Conservation (phyloP, 1,139 yeast species). For the Nakaseomyces uthaithaninus region DNA sequence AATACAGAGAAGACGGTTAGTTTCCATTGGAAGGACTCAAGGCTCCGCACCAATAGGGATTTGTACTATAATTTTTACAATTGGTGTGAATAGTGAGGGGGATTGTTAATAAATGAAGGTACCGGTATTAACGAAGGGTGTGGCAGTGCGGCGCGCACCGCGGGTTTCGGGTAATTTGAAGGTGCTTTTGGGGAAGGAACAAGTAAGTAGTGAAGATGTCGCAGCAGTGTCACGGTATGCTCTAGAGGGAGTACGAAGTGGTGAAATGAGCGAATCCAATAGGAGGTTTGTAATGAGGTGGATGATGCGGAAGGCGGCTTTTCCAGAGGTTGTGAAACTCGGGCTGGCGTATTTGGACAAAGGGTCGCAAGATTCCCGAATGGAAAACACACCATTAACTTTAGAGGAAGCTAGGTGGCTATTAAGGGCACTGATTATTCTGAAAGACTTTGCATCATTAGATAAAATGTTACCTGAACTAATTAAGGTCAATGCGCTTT, state of each 20-base stretch:
- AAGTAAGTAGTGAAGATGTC: neutral
- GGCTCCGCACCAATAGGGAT: too few relatives aligned
- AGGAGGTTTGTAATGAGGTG: constrained; percentile 2
- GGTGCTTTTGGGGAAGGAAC: neutral
- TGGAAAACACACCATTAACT: constrained; percentile 13
- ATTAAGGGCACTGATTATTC: constrained; percentile 16
- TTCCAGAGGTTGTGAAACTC: neutral
- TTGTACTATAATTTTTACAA: too few relatives aligned
- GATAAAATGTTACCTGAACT: constrained; percentile 15
- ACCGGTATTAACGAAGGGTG: constrained; percentile 1
- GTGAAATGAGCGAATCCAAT: neutral
- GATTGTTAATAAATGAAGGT: neutral
- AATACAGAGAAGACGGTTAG: too few relatives aligned
- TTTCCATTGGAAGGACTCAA: too few relatives aligned
- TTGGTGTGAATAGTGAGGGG: too few relatives aligned
- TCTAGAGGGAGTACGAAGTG: neutral
- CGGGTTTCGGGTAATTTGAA: neutral
- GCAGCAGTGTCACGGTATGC: neutral
- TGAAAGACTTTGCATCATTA: constrained; percentile 11
- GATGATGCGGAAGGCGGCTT: neutral
- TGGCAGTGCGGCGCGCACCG: neutral
- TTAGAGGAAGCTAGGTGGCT: constrained; percentile 19
- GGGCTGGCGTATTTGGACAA: constrained; percentile 3
- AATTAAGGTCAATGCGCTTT: constrained; percentile 21
- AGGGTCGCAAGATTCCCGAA: constrained; percentile 6